These are phyloP conservation scores for Citrus reticulata DNA, from an alignment of 345 rosid species.

Conservation along the genomic window DNA sequence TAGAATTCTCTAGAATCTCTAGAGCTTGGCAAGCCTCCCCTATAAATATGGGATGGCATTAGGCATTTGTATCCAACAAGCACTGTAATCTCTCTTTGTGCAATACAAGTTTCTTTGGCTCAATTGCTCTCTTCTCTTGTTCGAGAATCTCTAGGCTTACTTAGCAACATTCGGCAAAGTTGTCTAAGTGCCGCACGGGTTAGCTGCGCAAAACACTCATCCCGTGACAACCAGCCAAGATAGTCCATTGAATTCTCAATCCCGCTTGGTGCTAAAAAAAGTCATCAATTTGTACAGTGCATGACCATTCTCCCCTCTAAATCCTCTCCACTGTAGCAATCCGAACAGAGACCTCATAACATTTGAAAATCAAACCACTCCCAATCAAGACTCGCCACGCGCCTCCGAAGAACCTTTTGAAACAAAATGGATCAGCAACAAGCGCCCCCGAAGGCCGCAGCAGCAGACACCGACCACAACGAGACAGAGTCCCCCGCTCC, in stretches of 20 bases:
- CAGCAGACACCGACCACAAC: not conserved
- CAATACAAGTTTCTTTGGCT: no score
- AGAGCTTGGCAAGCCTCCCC: no score
- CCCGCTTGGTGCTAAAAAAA: slow-evolving; percentile 18
- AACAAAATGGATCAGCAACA: slow-evolving; percentile 15
- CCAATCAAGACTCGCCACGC: not conserved
- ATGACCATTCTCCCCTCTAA: slow-evolving; percentile 17
- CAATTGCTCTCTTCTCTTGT: no score
- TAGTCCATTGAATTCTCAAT: not conserved
- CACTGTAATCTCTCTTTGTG: no score
- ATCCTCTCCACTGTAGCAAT: not conserved
- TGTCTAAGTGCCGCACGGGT: no score
- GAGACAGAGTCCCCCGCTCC: slow-evolving; percentile 17
- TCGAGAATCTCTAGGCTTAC: no score
- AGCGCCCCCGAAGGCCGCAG: not conserved
- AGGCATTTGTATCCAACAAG: no score
- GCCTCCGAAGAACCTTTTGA: not conserved
- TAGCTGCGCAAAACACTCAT: no score
- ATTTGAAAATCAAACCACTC: not conserved
- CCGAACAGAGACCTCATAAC: not conserved
- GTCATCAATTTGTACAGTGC: slow-evolving; percentile 14
- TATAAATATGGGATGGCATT: no score
- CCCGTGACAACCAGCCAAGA: no score
- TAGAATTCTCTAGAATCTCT: no score
- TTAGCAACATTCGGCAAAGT: no score